Percentiles rank a stretch among this genome's conserved stretches.
phyloP scores from a whole-genome alignment of 2,329 filamentous ascomycete genomes.

The Botrytis pseudocinerea region DNA sequence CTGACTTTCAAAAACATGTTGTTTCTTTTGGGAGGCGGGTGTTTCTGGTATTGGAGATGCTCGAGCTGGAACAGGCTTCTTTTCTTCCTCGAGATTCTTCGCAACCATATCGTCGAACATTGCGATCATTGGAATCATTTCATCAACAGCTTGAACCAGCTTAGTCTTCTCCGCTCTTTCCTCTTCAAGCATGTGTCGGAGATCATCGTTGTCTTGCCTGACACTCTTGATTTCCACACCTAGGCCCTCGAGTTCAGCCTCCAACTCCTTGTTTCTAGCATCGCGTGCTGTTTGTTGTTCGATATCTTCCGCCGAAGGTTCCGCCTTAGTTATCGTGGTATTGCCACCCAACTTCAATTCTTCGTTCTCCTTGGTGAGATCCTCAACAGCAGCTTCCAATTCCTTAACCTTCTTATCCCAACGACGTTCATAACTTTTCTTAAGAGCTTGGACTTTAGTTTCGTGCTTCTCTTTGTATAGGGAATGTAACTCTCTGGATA shows the following conservation, averaged over 20 bases:
- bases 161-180: conserved; percentile 84
- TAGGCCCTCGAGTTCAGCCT: conserved; percentile 70
- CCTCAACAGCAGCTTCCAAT: conserved; percentile 69
- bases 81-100: conserved; percentile 31
- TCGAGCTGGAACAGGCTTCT: neutral
- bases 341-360: conserved; percentile 62
- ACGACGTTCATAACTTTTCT: conserved; percentile 78
- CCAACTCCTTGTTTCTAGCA: conserved; percentile 78
- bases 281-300: conserved; percentile 72
- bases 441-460: conserved; percentile 89
- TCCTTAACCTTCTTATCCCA: conserved; percentile 87
- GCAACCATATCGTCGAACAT: conserved; percentile 42
- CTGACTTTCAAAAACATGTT: conserved; percentile 25
- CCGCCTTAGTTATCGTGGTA: conserved; percentile 61
- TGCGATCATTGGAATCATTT: conserved; percentile 73
- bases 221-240: conserved; percentile 70
- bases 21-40: conserved; percentile 27
- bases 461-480: conserved; percentile 98
- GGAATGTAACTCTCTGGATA: conserved; percentile 88
- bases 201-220: conserved; percentile 66
- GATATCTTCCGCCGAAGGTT: conserved; percentile 44
- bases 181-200: conserved; percentile 66
- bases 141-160: conserved; percentile 76
- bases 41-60: conserved; percentile 34
- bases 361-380: conserved; percentile 73